These are phyloP conservation scores for Jackrogersella minutella DNA, from an alignment of 495 filamentous ascomycete genomes.

Conservation along the genomic window DNA sequence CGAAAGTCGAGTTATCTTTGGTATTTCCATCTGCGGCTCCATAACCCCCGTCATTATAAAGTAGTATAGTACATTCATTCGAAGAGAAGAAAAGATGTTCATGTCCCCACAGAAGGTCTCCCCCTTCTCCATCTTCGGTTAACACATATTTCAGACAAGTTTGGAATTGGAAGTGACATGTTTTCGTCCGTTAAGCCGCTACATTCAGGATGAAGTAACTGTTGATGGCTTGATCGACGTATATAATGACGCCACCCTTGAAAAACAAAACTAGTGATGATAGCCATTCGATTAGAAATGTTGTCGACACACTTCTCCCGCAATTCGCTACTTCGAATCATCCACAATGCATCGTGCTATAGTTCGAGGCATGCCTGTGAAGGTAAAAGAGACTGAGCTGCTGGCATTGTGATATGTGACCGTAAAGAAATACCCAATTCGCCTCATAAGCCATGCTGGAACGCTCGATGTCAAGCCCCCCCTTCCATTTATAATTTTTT, in stretches of 20 bases:
- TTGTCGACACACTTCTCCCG: constrained; percentile 5
- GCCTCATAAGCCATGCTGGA: constrained; percentile 38
- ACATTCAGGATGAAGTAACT: neutral
- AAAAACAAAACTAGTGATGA: neutral
- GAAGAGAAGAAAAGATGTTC: constrained; percentile 25
- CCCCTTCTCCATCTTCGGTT: constrained; percentile 11
- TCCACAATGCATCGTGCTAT: constrained; percentile 14
- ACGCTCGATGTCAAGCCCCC: constrained; percentile 8
- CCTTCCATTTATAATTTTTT: constrained; percentile 22
- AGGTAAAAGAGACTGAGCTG: constrained; percentile 20
- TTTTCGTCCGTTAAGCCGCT: constrained; percentile 2
- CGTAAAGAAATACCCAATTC: constrained; percentile 41
- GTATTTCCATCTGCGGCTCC: constrained; percentile 22
- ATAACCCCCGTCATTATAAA: constrained; percentile 38
- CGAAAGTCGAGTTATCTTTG: constrained; percentile 2
- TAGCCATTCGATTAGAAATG: neutral
- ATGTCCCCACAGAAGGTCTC: constrained; percentile 16
- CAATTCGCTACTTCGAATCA: constrained; percentile 1
- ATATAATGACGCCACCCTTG: constrained; percentile 15
- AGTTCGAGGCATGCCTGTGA: constrained; percentile 23
- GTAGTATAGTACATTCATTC: constrained; percentile 44
- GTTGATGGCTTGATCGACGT: neutral
- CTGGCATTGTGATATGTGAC: constrained; percentile 23
- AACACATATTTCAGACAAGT: constrained; percentile 8
- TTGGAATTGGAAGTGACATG: constrained; percentile 11